A percentile compares a stretch with the other conserved stretches of the same genome.
Conservation (phyloP, 257 asterid species). For the Catharanthus roseus region DNA sequence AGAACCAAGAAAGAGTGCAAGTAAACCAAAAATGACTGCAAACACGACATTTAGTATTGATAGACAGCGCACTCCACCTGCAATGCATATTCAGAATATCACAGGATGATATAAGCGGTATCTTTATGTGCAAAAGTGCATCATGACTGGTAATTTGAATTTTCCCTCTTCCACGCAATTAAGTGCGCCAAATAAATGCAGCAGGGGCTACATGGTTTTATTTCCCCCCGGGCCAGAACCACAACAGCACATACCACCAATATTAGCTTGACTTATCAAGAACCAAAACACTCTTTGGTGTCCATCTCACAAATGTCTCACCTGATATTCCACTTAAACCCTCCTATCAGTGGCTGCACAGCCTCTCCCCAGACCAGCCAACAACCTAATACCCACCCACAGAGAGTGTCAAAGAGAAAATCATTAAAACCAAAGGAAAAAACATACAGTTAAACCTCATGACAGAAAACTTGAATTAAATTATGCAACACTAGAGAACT, state of each 20-base stretch:
- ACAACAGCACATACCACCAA: too few relatives aligned
- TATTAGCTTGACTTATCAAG: too few relatives aligned
- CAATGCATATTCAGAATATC: conserved; percentile 12
- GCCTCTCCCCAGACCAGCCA: not conserved
- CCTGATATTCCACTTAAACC: too few relatives aligned
- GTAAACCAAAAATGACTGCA: conserved; percentile 70
- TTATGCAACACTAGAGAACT: not conserved
- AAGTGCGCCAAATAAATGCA: not conserved
- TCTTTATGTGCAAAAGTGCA: not conserved
- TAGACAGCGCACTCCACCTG: conserved; percentile 90
- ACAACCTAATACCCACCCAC: not conserved
- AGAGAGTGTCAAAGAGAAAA: not conserved
- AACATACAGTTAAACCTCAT: not conserved
- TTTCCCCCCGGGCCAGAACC: too few relatives aligned
- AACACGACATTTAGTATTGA: conserved; percentile 68
- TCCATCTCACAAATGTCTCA: too few relatives aligned
- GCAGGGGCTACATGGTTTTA: not conserved
- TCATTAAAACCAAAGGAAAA: not conserved
- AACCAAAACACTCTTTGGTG: too few relatives aligned
- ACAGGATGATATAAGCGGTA: not conserved
- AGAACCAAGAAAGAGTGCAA: conserved; percentile 85
- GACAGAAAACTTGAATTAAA: not conserved
- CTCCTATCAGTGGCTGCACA: too few relatives aligned
- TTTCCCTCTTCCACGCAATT: not conserved
- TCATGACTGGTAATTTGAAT: not conserved